Percentiles rank a stretch among this genome's conserved stretches.
phyloP scores from a whole-genome alignment of 352 stramenopile genomes.

The Phytophthora capsici region DNA sequence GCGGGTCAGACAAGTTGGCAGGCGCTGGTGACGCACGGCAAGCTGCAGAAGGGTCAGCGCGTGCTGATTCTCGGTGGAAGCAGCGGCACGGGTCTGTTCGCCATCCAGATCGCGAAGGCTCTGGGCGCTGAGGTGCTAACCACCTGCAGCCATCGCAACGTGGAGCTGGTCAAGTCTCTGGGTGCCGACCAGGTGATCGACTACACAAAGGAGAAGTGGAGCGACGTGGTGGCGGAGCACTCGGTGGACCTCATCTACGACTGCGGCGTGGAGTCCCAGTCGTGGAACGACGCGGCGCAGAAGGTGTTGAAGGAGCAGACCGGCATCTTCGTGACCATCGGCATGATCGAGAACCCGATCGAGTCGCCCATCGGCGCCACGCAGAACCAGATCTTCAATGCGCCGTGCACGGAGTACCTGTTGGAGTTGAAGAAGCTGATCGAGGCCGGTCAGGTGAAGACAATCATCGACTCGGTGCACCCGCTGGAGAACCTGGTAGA shows the following conservation, averaged over 20 bases:
- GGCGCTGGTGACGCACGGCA: constrained; percentile 35
- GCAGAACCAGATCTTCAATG: constrained; percentile 19
- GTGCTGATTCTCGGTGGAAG: constrained; percentile 57
- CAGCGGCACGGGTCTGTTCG: constrained; percentile 63
- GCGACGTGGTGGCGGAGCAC: constrained; percentile 34
- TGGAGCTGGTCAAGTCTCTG: constrained; percentile 45
- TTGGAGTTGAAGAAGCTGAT: constrained; percentile 46
- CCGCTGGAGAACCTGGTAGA: constrained; percentile 58
- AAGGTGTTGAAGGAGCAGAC: constrained; percentile 43
- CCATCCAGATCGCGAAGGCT: constrained; percentile 64
- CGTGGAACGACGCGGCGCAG: constrained; percentile 46
- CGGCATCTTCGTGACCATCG: constrained; percentile 48
- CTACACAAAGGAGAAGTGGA: constrained; percentile 60
- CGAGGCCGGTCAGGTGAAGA: constrained; percentile 41
- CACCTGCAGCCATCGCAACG: constrained; percentile 51
- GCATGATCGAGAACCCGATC: constrained; percentile 45
- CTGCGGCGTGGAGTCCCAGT: constrained; percentile 10
- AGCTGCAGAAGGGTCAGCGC: constrained; percentile 33
- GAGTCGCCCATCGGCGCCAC: constrained; percentile 65
- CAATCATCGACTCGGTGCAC: constrained; percentile 55
- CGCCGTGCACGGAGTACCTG: constrained; percentile 21
- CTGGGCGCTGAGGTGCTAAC: constrained; percentile 37
- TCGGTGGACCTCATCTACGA: constrained; percentile 49
- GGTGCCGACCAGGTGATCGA: constrained; percentile 62
- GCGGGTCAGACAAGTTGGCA: constrained; percentile 44